These are phyloP conservation scores for Nidularia sp. DNA, from an alignment of 768 basidiomycete species.

Conservation along the genomic window DNA sequence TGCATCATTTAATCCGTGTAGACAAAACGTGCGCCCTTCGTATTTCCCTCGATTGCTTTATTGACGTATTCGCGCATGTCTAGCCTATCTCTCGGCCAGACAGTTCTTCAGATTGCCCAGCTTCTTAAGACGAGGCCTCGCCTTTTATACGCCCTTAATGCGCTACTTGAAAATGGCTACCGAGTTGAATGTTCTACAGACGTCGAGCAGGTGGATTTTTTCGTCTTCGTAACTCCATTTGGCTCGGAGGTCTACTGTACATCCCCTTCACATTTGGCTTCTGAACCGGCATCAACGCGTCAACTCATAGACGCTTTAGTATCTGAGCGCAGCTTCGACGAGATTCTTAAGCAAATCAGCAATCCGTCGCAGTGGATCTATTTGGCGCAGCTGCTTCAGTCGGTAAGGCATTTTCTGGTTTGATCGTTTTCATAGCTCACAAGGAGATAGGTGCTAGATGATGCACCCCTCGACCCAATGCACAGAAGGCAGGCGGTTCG, in stretches of 20 bases:
- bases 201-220: slow-evolving; percentile 6
- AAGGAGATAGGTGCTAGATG: slow-evolving; percentile 6
- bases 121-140: slow-evolving; percentile 3
- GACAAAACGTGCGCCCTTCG: no score
- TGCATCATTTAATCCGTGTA: no score
- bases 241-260: slow-evolving; percentile 6
- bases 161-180: slow-evolving; percentile 2
- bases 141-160: slow-evolving; percentile 8
- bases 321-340: slow-evolving; percentile 1
- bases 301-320: slow-evolving; percentile 1
- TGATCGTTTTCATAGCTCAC: background rate
- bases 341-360: background rate
- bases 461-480: slow-evolving; percentile 3
- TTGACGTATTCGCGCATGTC: no score
- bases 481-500: background rate
- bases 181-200: slow-evolving; percentile 8
- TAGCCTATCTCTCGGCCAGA: no score
- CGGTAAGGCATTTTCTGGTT: slow-evolving; percentile 4
- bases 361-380: slow-evolving; percentile 8
- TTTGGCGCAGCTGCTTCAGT: slow-evolving; percentile 13
- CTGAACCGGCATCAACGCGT: background rate
- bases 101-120: no score
- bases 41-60: no score
- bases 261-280: background rate
- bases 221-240: slow-evolving; percentile 4